Conservation (phyloP, 1,284 basidiomycete species). For the Tylopilus sp. region DNA sequence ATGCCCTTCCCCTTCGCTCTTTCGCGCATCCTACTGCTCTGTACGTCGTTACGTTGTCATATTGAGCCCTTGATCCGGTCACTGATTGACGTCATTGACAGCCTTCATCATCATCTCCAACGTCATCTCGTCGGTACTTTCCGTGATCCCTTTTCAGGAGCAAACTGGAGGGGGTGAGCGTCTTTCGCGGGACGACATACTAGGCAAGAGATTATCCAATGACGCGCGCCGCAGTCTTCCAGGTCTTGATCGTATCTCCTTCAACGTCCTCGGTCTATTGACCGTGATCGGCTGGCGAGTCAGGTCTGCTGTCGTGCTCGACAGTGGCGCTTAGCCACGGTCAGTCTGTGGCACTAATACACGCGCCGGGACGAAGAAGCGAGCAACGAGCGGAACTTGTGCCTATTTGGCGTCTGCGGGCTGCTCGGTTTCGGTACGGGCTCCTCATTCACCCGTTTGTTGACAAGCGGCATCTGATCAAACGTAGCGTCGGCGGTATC, state of each 20-base stretch:
- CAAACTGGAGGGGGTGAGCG: no score
- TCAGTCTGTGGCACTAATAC: conserved; percentile 19
- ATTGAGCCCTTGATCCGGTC: not conserved
- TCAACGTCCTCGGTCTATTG: conserved; percentile 12
- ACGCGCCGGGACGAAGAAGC: conserved; percentile 16
- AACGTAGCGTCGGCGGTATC: conserved; percentile 15
- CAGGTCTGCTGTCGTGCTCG: not conserved
- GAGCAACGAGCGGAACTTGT: conserved; percentile 21
- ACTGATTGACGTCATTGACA: conserved; percentile 5
- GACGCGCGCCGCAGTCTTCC: conserved; percentile 19
- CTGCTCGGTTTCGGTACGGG: conserved; percentile 21
- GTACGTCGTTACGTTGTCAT: conserved; percentile 15
- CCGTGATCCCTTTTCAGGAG: no score
- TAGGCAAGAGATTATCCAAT: no score
- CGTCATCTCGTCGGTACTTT: conserved; percentile 12
- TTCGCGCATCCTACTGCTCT: conserved; percentile 18
- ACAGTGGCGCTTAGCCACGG: not conserved
- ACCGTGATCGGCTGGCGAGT: conserved; percentile 24
- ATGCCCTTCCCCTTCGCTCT: conserved; percentile 27
- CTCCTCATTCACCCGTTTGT: not conserved
- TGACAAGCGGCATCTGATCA: no score
- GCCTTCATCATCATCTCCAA: conserved; percentile 19
- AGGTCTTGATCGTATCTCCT: conserved; percentile 18
- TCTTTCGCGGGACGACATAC: no score
- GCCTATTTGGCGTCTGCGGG: conserved; percentile 20